phyloP scores from a whole-genome alignment of 768 basidiomycete genomes.

The Phlegmacium glaucopus region DNA sequence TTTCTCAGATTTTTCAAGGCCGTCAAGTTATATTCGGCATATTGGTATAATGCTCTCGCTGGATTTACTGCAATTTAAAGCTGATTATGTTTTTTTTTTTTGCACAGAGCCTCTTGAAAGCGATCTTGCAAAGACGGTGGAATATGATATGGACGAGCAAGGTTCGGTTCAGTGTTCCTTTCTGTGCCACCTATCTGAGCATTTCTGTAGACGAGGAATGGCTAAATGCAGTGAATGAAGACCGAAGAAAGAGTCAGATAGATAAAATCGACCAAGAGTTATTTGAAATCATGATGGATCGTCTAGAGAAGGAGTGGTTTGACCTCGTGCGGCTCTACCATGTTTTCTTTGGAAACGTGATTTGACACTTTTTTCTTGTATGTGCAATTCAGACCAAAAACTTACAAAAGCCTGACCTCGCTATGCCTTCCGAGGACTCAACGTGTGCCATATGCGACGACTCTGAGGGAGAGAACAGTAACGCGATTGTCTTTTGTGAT shows the following conservation, averaged over 20 bases:
- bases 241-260: constrained; percentile 73
- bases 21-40: constrained; percentile 87
- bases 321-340: constrained; percentile 61
- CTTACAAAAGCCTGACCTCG: constrained; percentile 84
- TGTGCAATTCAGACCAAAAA: constrained; percentile 70
- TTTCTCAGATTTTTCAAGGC: constrained; percentile 66
- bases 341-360: not conserved
- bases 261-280: constrained; percentile 76
- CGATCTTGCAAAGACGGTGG: constrained; percentile 89
- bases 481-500: constrained; percentile 99
- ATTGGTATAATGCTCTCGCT: constrained; percentile 53
- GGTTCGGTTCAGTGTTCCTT: constrained; percentile 41
- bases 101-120: constrained; percentile 82
- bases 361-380: constrained; percentile 3
- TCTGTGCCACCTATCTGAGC: not conserved
- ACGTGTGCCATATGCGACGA: constrained; percentile 98
- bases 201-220: constrained; percentile 78
- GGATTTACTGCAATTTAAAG: not conserved
- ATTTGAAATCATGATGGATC: constrained; percentile 97
- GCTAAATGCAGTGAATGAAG: constrained; percentile 81
- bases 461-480: constrained; percentile 97
- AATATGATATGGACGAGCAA: constrained; percentile 99
- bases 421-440: constrained; percentile 90
- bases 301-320: constrained; percentile 99
- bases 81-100: constrained; percentile 1